Evolutionary conservation across 805 yeast species (phyloP).

Genomic region (Wilhelminamyces savonicus): DNA sequence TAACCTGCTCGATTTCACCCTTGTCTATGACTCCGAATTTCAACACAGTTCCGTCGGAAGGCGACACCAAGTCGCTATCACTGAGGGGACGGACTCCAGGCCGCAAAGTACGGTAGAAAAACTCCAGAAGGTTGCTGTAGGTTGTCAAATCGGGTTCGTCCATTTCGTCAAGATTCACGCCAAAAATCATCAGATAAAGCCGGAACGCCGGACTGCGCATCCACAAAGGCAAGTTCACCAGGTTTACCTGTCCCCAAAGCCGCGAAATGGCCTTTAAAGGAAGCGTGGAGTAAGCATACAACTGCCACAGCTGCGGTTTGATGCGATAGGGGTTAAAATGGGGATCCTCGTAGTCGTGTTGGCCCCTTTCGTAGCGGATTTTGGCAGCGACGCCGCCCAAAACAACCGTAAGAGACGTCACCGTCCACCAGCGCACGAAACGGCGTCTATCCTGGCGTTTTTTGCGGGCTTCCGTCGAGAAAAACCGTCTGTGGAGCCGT

Average conservation of each 20-base stretch:
- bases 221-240: conserved; percentile 81
- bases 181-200: conserved; percentile 73
- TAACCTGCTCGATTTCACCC: conserved; percentile 93
- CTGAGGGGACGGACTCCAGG: conserved; percentile 75
- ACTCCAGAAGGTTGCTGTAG: conserved; percentile 80
- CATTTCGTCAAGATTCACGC: conserved; percentile 86
- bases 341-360: conserved; percentile 19
- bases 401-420: conserved; percentile 46
- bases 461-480: conserved; percentile 36
- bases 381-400: conserved; percentile 50
- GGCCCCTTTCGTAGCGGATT: conserved; percentile 29
- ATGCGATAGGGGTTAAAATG: conserved; percentile 34
- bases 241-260: conserved; percentile 90
- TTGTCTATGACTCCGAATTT: conserved; percentile 75
- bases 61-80: conserved; percentile 68
- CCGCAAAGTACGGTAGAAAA: conserved; percentile 76
- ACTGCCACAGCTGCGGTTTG: conserved; percentile 78
- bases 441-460: conserved; percentile 33
- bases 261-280: conserved; percentile 90
- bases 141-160: conserved; percentile 70
- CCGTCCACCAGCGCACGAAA: conserved; percentile 47
- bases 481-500: conserved; percentile 32
- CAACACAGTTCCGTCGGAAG: conserved; percentile 88
- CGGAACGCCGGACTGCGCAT: conserved; percentile 74
- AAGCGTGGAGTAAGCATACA: conserved; percentile 81